Percentiles rank a stretch among this genome's conserved stretches.
phyloP scores from a whole-genome alignment of 306 rosid species.

The Astragalus glycyphyllos region DNA sequence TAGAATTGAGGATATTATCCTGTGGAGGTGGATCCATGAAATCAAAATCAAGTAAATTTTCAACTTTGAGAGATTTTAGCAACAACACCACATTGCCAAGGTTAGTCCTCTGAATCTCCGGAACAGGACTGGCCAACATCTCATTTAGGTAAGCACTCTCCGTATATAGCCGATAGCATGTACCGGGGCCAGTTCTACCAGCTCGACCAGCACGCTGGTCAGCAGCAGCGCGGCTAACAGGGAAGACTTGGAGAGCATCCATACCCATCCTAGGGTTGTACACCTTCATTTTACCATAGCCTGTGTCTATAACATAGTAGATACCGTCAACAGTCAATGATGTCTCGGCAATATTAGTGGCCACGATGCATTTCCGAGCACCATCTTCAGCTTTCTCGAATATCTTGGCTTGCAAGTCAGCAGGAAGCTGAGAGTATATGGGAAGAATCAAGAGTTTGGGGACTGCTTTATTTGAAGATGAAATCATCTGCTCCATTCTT shows the following conservation, averaged over 20 bases:
- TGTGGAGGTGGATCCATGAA: slow-evolving; percentile 99
- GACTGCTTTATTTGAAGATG: slow-evolving; percentile 74
- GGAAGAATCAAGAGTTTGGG: slow-evolving; percentile 95
- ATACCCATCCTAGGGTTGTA: slow-evolving; percentile 99
- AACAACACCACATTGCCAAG: slow-evolving; percentile 93
- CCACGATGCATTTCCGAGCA: slow-evolving; percentile 94
- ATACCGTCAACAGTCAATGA: slow-evolving; percentile 97
- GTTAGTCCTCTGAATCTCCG: slow-evolving; percentile 98
- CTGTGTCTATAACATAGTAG: slow-evolving; percentile 91
- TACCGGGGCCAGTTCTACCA: slow-evolving; percentile 99
- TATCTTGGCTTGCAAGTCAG: slow-evolving; percentile 96
- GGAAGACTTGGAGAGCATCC: slow-evolving; percentile 99
- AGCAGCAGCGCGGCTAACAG: slow-evolving; percentile 97
- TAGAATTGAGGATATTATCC: slow-evolving; percentile 95
- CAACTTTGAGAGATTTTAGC: slow-evolving; percentile 95
- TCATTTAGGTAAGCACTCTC: slow-evolving; percentile 91
- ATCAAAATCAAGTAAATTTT: slow-evolving; percentile 90
- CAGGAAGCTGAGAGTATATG: slow-evolving; percentile 98
- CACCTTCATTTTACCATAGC: slow-evolving; percentile 97
- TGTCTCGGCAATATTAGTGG: slow-evolving; percentile 97
- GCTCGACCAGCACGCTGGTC: slow-evolving; percentile 99
- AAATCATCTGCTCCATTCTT: slow-evolving; percentile 83
- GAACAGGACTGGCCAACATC: slow-evolving; percentile 91
- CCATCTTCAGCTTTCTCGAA: slow-evolving; percentile 97
- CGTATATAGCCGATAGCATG: slow-evolving; percentile 88